A percentile compares a stretch with the other conserved stretches of the same genome.
phyloP scores from a whole-genome alignment of 768 basidiomycete species.

The Lenzites betulinus region DNA sequence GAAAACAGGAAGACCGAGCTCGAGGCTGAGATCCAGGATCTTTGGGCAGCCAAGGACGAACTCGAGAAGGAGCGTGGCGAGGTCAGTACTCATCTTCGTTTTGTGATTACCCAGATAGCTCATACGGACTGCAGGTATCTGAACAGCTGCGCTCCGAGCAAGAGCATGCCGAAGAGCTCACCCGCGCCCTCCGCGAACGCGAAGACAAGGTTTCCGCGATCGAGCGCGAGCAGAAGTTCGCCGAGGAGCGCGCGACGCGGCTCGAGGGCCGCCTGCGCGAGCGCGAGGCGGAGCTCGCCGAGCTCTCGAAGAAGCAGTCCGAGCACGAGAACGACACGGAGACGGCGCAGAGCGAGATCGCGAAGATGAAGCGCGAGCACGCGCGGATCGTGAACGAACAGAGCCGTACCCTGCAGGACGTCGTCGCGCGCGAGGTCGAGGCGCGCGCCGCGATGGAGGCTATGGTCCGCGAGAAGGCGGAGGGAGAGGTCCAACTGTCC shows the following conservation, averaged over 20 bases:
- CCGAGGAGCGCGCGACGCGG: slow-evolving; percentile 52
- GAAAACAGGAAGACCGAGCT: slow-evolving; percentile 59
- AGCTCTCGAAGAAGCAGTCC: slow-evolving; percentile 47
- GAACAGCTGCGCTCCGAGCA: slow-evolving; percentile 54
- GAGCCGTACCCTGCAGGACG: slow-evolving; percentile 46
- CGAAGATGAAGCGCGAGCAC: slow-evolving; percentile 56
- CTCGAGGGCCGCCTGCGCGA: slow-evolving; percentile 58
- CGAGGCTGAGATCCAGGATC: slow-evolving; percentile 55
- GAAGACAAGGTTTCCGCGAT: slow-evolving; percentile 53
- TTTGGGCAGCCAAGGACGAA: slow-evolving; percentile 52
- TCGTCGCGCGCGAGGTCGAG: slow-evolving; percentile 47
- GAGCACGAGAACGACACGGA: slow-evolving; percentile 56
- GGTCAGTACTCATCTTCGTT: slow-evolving; percentile 36
- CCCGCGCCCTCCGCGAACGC: slow-evolving; percentile 50
- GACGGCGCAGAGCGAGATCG: slow-evolving; percentile 54
- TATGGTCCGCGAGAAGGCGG: slow-evolving; percentile 54
- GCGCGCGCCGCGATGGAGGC: slow-evolving; percentile 50
- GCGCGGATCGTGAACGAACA: slow-evolving; percentile 52
- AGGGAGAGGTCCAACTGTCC: slow-evolving; percentile 52
- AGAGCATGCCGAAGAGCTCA: slow-evolving; percentile 51
- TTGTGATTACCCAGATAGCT: not conserved
- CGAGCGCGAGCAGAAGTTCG: slow-evolving; percentile 57
- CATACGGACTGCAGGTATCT: slow-evolving; percentile 44
- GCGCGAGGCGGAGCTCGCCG: slow-evolving; percentile 57
- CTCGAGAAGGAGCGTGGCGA: slow-evolving; percentile 58